Percentiles rank a stretch among this genome's conserved stretches.
These are phyloP conservation scores for Williopsis jadinii DNA, from an alignment of 1,139 yeast genomes.

Conservation along the genomic window DNA sequence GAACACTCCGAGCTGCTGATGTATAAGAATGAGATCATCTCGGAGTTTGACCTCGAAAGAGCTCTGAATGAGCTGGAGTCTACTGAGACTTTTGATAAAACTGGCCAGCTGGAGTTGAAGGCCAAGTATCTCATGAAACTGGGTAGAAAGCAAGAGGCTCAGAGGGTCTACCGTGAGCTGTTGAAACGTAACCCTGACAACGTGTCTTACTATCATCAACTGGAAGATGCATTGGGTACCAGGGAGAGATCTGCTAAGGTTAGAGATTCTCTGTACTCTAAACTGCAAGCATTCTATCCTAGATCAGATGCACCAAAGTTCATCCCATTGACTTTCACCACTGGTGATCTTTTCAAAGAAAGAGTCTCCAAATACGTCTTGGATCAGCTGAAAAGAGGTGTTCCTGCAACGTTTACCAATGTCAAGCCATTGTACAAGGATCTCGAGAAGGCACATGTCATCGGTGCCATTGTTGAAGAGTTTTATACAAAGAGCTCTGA, in stretches of 20 bases:
- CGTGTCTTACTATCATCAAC: constrained; percentile 50
- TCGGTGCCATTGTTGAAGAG: constrained; percentile 48
- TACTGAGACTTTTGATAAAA: constrained; percentile 58
- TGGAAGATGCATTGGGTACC: constrained; percentile 55
- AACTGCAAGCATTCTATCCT: constrained; percentile 67
- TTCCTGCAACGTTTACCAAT: constrained; percentile 85
- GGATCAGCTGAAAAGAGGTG: constrained; percentile 66
- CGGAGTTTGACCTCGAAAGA: constrained; percentile 36
- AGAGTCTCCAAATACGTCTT: constrained; percentile 47
- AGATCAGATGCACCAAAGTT: constrained; percentile 74
- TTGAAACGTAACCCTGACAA: constrained; percentile 86
- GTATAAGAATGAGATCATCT: constrained; percentile 67
- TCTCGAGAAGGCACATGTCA: constrained; percentile 36
- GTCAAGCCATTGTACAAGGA: constrained; percentile 72
- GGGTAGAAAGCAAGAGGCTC: constrained; percentile 51
- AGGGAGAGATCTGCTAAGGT: constrained; percentile 32
- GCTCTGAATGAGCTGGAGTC: constrained; percentile 55
- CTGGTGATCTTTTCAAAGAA: constrained; percentile 43
- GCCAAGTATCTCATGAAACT: constrained; percentile 51
- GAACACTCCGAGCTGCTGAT: constrained; percentile 79
- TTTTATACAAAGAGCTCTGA: constrained; percentile 28
- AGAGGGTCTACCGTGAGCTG: constrained; percentile 58
- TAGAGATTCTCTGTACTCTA: constrained; percentile 54
- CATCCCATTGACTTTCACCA: constrained; percentile 69
- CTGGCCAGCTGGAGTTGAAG: constrained; percentile 56